Conservation (phyloP, 2,329 filamentous ascomycete species). For the Bipolaris zeicola region DNA sequence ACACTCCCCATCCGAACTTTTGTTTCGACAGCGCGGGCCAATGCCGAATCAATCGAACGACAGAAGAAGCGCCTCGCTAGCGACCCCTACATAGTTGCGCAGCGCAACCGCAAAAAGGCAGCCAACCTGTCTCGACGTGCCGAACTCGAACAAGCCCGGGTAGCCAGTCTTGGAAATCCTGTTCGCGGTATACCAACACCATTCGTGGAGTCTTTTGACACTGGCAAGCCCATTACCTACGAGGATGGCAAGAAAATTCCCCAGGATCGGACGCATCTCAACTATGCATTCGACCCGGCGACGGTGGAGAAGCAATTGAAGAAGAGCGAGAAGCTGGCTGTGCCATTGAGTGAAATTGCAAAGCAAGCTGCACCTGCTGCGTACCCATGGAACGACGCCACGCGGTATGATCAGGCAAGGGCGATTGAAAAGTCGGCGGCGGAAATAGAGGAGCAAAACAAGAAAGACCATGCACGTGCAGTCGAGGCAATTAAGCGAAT, state of each 20-base stretch:
- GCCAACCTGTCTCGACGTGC: slow-evolving; percentile 79
- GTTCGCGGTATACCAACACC: slow-evolving; percentile 79
- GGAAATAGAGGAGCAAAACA: slow-evolving; percentile 29
- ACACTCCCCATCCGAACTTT: slow-evolving; percentile 61
- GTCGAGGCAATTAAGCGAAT: slow-evolving; percentile 80
- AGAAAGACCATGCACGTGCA: slow-evolving; percentile 66
- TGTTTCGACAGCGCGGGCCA: slow-evolving; percentile 68
- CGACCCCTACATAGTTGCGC: slow-evolving; percentile 82
- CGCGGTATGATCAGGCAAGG: slow-evolving; percentile 5
- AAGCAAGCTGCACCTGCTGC: slow-evolving; percentile 4
- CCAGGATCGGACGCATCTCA: slow-evolving; percentile 60
- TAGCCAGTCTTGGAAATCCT: slow-evolving; percentile 73
- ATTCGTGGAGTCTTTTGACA: slow-evolving; percentile 82
- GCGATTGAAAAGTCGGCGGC: slow-evolving; percentile 21
- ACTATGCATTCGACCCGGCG: slow-evolving; percentile 72
- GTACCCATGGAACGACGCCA: slow-evolving; percentile 14
- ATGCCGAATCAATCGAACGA: slow-evolving; percentile 56
- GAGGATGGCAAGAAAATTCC: slow-evolving; percentile 28
- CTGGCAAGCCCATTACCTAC: slow-evolving; percentile 51
- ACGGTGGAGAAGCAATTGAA: slow-evolving; percentile 71
- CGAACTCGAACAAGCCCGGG: slow-evolving; percentile 69
- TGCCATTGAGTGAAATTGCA: slow-evolving; percentile 52
- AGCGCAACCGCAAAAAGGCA: slow-evolving; percentile 81
- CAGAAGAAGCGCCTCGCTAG: slow-evolving; percentile 67
- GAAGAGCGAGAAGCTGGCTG: slow-evolving; percentile 71